These are phyloP conservation scores for Debaryomycetaceae sp. DNA, from an alignment of 1,139 yeast genomes.

Conservation along the genomic window DNA sequence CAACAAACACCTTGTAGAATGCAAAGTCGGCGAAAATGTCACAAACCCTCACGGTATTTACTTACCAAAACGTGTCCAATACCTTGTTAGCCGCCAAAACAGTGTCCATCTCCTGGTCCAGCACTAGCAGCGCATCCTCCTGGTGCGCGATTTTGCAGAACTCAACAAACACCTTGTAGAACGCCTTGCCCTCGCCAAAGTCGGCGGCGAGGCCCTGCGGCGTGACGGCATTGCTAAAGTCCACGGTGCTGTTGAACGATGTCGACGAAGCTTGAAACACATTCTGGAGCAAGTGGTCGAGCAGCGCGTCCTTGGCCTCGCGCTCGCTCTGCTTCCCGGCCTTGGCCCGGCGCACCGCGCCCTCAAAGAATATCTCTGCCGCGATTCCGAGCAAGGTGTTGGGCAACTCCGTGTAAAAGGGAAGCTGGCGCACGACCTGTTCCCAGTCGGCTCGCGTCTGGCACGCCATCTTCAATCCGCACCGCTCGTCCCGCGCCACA, in stretches of 20 bases:
- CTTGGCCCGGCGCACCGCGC: conserved; percentile 20
- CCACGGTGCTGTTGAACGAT: conserved; percentile 32
- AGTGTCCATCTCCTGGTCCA: conserved; percentile 18
- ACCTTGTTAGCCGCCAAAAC: conserved; percentile 33
- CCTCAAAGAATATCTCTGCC: conserved; percentile 32
- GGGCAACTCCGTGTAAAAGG: conserved; percentile 43
- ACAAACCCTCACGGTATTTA: too few species aligned
- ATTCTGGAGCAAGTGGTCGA: conserved; percentile 24
- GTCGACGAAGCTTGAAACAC: conserved; percentile 30
- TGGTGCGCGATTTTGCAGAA: conserved; percentile 26
- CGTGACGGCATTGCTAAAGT: conserved; percentile 31
- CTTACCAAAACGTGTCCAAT: too few species aligned
- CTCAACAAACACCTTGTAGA: conserved; percentile 31
- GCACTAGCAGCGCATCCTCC: conserved; percentile 23
- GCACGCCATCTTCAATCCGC: conserved; percentile 23
- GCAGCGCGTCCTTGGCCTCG: conserved; percentile 18
- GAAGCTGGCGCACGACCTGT: conserved; percentile 42
- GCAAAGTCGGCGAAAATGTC: conserved; percentile 22
- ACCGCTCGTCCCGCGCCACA: conserved; percentile 45
- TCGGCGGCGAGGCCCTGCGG: conserved; percentile 28
- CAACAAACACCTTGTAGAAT: conserved; percentile 32
- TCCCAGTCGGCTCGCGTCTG: conserved; percentile 46
- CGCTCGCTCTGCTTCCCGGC: conserved; percentile 7
- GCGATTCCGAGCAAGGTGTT: conserved; percentile 35
- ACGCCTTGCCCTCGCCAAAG: conserved; percentile 25